A percentile compares a stretch with the other conserved stretches of the same genome.
Evolutionary conservation across 305 asterid species (phyloP).

Genomic region (Fraxinus sp.): DNA sequence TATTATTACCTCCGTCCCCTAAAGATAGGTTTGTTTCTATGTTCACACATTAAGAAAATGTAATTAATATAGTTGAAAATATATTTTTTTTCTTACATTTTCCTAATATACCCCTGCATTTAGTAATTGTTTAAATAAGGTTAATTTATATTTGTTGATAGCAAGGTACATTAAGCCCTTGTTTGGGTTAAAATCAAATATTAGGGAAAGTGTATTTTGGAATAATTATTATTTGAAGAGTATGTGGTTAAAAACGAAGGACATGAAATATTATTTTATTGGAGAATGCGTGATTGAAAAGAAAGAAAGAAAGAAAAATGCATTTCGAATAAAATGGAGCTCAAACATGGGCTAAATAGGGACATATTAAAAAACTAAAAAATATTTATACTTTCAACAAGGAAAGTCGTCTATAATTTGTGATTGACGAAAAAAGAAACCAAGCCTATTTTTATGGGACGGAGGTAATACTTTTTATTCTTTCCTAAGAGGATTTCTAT

Average conservation of each 20-base stretch:
- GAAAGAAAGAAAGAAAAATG: neutral
- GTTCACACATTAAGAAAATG: neutral
- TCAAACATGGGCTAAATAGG: neutral
- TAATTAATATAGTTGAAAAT: neutral
- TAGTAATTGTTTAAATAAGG: neutral
- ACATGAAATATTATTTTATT: too few species aligned
- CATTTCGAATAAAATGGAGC: neutral
- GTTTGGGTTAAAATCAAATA: neutral
- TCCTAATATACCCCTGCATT: neutral
- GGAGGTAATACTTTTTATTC: neutral
- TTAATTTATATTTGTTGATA: neutral
- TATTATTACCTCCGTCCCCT: neutral
- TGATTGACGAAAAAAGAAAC: neutral
- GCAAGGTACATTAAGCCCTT: neutral
- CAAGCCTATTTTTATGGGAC: neutral
- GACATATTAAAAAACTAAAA: neutral
- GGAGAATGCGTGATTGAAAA: neutral
- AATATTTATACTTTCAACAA: neutral
- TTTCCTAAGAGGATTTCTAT: neutral
- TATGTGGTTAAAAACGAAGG: neutral
- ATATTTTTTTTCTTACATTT: neutral
- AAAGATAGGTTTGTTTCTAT: neutral
- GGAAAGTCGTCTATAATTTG: neutral
- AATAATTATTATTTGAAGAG: too few species aligned
- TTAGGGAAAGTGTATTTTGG: neutral